These are phyloP conservation scores for Phialocephala subalpina DNA, from an alignment of 2,329 filamentous ascomycete genomes.

Conservation along the genomic window DNA sequence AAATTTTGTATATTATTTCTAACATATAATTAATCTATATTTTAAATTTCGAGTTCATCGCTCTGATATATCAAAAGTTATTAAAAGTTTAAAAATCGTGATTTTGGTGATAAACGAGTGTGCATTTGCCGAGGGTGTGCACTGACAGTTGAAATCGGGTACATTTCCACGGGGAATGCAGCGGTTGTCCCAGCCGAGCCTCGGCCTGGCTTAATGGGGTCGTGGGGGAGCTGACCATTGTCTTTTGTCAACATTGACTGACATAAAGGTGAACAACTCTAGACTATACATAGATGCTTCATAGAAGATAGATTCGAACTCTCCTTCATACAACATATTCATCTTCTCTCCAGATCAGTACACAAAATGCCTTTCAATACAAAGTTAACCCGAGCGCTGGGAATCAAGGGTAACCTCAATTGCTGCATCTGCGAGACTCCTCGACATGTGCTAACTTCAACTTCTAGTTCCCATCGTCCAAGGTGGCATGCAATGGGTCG, in stretches of 20 bases:
- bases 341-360: not conserved
- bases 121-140: too few relatives aligned
- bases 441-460: conserved; percentile 26
- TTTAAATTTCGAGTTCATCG: too few relatives aligned
- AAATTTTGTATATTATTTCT: too few relatives aligned
- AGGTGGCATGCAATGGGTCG: conserved; percentile 88
- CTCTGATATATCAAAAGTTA: too few relatives aligned
- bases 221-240: not conserved
- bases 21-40: too few relatives aligned
- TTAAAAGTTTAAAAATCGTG: too few relatives aligned
- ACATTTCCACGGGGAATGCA: too few relatives aligned
- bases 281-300: conserved; percentile 1
- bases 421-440: not conserved
- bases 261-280: not conserved
- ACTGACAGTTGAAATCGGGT: too few relatives aligned
- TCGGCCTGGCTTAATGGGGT: not conserved
- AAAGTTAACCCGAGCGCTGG: conserved; percentile 47
- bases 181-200: not conserved
- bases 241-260: conserved; percentile 3
- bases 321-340: not conserved
- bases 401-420: conserved; percentile 48
- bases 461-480: conserved; percentile 78
- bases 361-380: conserved; percentile 49
- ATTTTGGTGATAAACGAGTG: too few relatives aligned
- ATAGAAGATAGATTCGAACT: conserved; percentile 28